Percentiles rank a stretch among this genome's conserved stretches.
phyloP scores from a whole-genome alignment of 768 basidiomycete species.

The Termitomyces sp. region DNA sequence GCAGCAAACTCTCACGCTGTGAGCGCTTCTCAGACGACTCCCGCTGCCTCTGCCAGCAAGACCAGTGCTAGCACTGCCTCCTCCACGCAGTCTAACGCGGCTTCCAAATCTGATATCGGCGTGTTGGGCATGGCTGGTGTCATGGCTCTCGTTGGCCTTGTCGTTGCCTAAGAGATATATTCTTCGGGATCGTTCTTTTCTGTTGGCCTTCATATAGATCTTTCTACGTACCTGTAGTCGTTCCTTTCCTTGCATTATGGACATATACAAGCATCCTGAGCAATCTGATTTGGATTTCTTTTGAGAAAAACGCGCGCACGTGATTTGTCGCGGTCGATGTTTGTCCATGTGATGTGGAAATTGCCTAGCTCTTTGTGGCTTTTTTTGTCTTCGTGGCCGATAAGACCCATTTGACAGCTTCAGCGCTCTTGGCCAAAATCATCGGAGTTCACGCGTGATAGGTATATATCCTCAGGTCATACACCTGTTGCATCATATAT shows the following conservation, averaged over 20 bases:
- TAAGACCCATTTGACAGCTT: conserved; percentile 11
- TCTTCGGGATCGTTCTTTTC: not conserved
- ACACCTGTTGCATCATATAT: conserved; percentile 6
- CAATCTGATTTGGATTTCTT: no score
- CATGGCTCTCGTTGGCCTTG: conserved; percentile 49
- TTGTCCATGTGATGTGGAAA: conserved; percentile 15
- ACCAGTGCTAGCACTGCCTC: conserved; percentile 13
- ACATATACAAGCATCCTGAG: not conserved
- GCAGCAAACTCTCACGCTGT: conserved; percentile 21
- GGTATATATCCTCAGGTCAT: conserved; percentile 13
- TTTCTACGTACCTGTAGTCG: not conserved
- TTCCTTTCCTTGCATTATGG: conserved; percentile 1
- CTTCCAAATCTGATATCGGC: conserved; percentile 25
- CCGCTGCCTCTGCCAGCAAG: conserved; percentile 13
- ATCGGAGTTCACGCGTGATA: not conserved
- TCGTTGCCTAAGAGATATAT: conserved; percentile 32
- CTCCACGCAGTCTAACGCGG: conserved; percentile 23
- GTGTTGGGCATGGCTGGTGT: conserved; percentile 44
- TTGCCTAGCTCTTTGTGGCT: conserved; percentile 3
- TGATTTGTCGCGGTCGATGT: conserved; percentile 15
- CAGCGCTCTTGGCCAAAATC: not conserved
- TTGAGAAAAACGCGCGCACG: conserved; percentile 14
- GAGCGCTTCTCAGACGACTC: conserved; percentile 9
- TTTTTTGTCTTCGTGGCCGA: conserved; percentile 12
- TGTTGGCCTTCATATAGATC: conserved; percentile 1